Base-by-base conservation (phyloP, 129 eudicot genomes). In the Solidago caesia region DNA sequence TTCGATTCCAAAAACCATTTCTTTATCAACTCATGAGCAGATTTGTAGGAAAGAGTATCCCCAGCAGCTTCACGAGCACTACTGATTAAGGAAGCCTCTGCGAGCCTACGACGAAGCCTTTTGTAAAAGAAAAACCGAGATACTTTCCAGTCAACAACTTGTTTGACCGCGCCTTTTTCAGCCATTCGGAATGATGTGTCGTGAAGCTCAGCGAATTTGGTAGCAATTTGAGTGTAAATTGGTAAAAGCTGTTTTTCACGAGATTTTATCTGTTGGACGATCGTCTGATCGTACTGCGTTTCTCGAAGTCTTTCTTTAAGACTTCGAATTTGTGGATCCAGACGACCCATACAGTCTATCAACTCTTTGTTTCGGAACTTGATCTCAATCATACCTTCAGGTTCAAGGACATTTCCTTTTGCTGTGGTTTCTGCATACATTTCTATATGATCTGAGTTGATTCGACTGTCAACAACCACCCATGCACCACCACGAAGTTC, bases 401-500 rank as follows among this genome's bases (percentile, higher is more conserved):
- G 97, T 82, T 95, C 99, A 7, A 95, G 91, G 45, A 95, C 99
- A 48, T 95, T 95, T 60, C 99, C 99, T 76, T 81, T 95, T 1
- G 96, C 99, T 0, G 97, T 91, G 25, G 83, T 86, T 68, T 95
- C 99, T 0, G 99, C 99, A 21, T 87, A 95, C 99, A 95, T 95
- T 62, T 95, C 99, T 1, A 95, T 87, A 51, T 91, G 92, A 44
- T 95, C 97, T 0, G 96, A 87, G 59, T 95, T 95, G 56, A 95
- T 95, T 64, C 88, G 85, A 51, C 99, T 91, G 64, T 95, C 99
- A 8, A 95, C 88, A 48, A 95, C 99, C 44, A 95, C 99, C 99
- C 99, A 95, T 1, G 99, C 97, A 29, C 99, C 99, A 7, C 99
- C 99, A 26, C 99, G 96, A 61, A 95, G 99, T 76, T 95, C 99